phyloP scores from a whole-genome alignment of 441 rosid species.

The Mallotus japonicus region DNA sequence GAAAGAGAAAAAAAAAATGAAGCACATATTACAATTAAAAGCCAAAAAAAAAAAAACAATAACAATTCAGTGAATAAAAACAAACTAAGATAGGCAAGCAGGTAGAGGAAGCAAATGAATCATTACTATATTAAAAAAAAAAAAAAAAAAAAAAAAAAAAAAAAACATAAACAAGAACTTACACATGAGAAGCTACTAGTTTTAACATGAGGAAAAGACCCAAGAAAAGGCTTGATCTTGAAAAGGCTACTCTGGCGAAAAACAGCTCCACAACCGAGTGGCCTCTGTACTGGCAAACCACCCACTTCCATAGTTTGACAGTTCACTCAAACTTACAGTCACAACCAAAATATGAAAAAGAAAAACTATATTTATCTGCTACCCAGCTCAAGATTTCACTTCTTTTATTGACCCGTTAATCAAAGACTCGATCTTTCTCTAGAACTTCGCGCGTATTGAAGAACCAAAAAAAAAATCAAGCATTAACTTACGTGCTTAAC shows the following conservation, averaged over 20 bases:
- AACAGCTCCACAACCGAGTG: slow-evolving; percentile 39
- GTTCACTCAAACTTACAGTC: not conserved
- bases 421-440: slow-evolving; percentile 7
- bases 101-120: not conserved
- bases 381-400: not conserved
- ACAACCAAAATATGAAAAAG: not conserved
- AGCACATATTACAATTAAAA: not conserved
- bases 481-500: slow-evolving; percentile 1
- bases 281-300: slow-evolving; percentile 53
- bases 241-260: slow-evolving; percentile 38
- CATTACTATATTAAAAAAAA: not conserved
- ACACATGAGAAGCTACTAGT: slow-evolving; percentile 35
- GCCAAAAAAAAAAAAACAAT: slow-evolving; percentile 5
- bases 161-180: slow-evolving; percentile 3
- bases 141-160: not conserved
- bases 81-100: not conserved
- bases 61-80: slow-evolving; percentile 2
- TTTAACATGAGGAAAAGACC: slow-evolving; percentile 44
- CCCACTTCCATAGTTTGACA: slow-evolving; percentile 53
- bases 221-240: slow-evolving; percentile 47
- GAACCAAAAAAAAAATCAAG: not conserved
- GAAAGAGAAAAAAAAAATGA: not conserved
- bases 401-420: slow-evolving; percentile 10
- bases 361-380: slow-evolving; percentile 11
- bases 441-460: not conserved